These are phyloP conservation scores for Santalum album DNA, from an alignment of 164 flowering plant genomes.

Conservation along the genomic window DNA sequence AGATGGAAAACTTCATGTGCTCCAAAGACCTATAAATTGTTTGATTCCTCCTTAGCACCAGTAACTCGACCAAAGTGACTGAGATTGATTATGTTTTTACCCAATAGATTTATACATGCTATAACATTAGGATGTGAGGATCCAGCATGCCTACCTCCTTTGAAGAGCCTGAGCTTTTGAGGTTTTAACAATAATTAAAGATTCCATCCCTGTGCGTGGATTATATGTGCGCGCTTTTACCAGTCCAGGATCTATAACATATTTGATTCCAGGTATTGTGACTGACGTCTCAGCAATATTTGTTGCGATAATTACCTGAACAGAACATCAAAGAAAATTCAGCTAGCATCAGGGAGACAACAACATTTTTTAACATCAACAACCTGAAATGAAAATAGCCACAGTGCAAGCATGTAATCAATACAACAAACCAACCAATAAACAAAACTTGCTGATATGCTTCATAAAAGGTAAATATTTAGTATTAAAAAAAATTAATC, in stretches of 20 bases:
- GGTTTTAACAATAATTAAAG: constrained; percentile 54
- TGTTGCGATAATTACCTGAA: constrained; percentile 83
- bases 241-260: constrained; percentile 91
- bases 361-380: too few relatives aligned
- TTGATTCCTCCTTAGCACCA: background rate
- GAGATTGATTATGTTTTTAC: background rate
- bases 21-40: background rate
- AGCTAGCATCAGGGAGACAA: too few relatives aligned
- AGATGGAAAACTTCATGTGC: background rate
- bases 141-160: constrained; percentile 48
- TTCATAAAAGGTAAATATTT: too few relatives aligned
- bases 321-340: constrained; percentile 5
- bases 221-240: constrained; percentile 81
- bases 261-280: constrained; percentile 92
- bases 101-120: too few relatives aligned
- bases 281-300: constrained; percentile 97
- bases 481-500: background rate
- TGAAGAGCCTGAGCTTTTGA: constrained; percentile 96
- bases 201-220: constrained; percentile 69
- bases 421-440: too few relatives aligned
- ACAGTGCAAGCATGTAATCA: too few relatives aligned
- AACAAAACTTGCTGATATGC: too few relatives aligned
- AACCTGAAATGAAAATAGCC: too few relatives aligned
- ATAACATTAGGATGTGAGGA: background rate
- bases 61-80: background rate